Evolutionary conservation across 352 stramenopile species (phyloP).

Genomic region (Phytophthora ohioensis): DNA sequence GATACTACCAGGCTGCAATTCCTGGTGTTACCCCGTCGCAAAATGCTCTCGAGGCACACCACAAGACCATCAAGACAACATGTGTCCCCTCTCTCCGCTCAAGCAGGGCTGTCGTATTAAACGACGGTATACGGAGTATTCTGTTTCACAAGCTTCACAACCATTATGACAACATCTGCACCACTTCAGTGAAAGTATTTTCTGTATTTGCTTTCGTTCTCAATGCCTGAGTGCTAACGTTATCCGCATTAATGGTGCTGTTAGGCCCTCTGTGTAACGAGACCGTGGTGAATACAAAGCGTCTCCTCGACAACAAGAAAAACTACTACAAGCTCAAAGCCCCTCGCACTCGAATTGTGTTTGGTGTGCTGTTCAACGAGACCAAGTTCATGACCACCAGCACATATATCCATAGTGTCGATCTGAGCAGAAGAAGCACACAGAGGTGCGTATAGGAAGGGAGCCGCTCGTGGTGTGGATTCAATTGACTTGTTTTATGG

Average conservation of each 20-base stretch:
- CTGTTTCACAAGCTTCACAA: slow-evolving; percentile 12
- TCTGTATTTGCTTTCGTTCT: not conserved
- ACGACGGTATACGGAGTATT: slow-evolving; percentile 10
- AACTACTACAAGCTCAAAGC: slow-evolving; percentile 21
- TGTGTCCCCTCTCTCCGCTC: slow-evolving; percentile 12
- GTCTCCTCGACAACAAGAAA: slow-evolving; percentile 17
- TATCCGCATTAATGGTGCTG: not conserved
- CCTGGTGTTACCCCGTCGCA: slow-evolving; percentile 7
- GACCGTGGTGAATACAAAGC: not conserved
- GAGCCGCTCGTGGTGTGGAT: no score
- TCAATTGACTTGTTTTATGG: not conserved
- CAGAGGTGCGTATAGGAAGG: not conserved
- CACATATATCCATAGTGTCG: slow-evolving; percentile 6
- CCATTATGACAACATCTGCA: not conserved
- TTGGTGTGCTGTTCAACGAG: slow-evolving; percentile 19
- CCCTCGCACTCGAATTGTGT: not conserved
- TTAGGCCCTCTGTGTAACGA: slow-evolving; percentile 10
- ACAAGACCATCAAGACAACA: slow-evolving; percentile 10
- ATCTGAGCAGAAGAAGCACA: not conserved
- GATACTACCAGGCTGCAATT: slow-evolving; percentile 11
- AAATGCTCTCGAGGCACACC: slow-evolving; percentile 16
- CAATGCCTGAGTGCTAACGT: no score
- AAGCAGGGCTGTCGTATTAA: slow-evolving; percentile 16
- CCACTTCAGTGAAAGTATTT: slow-evolving; percentile 19
- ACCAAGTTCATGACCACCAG: slow-evolving; percentile 15